Conservation (phyloP, 169 alveolate genomes). For the Toxoplasma gondii region DNA sequence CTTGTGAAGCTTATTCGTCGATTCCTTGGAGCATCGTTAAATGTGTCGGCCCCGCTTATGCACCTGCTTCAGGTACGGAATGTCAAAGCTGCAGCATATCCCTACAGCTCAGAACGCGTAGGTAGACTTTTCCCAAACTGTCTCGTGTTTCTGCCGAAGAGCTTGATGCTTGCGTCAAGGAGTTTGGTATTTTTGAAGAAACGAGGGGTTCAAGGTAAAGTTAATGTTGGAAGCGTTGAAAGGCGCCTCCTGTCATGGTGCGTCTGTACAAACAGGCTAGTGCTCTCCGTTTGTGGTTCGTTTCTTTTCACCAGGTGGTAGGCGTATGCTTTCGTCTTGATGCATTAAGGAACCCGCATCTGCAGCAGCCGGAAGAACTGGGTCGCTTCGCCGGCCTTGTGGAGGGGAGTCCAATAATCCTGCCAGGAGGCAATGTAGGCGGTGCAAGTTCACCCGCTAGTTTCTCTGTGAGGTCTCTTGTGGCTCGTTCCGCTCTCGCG, state of each 20-base stretch:
- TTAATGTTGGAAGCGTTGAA: too few species aligned
- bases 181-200: too few species aligned
- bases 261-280: too few species aligned
- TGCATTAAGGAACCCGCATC: conserved; percentile 1
- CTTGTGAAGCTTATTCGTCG: conserved; percentile 26
- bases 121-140: too few species aligned
- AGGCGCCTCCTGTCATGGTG: too few species aligned
- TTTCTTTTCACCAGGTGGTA: conserved; percentile 7
- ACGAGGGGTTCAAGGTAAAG: too few species aligned
- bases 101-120: too few species aligned
- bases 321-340: conserved; percentile 22
- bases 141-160: too few species aligned
- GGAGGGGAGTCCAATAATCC: not conserved
- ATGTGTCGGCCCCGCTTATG: not conserved
- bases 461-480: not conserved
- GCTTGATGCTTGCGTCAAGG: too few species aligned
- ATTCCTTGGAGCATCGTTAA: not conserved
- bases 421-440: not conserved
- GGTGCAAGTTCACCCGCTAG: not conserved
- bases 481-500: not conserved
- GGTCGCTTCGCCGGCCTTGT: conserved; percentile 17
- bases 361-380: conserved; percentile 43
- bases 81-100: too few species aligned
- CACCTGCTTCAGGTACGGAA: conserved; percentile 16
- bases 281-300: not conserved